A percentile compares a stretch with the other conserved stretches of the same genome.
These are phyloP conservation scores for Sporothrix mexicana DNA, from an alignment of 2,329 filamentous ascomycete genomes.

Conservation along the genomic window DNA sequence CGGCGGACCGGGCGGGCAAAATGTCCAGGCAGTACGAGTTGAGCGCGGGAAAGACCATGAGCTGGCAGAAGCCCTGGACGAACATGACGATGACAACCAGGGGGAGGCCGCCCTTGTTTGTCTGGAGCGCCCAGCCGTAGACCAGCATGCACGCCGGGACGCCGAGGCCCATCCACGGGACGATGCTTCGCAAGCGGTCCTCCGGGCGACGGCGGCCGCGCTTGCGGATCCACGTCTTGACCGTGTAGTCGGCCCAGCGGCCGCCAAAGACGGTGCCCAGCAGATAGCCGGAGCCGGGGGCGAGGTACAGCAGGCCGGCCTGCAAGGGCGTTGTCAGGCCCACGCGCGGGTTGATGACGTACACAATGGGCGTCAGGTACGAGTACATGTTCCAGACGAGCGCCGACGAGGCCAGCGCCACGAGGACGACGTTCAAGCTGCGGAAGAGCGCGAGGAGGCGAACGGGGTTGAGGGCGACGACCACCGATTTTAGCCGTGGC, in stretches of 20 bases:
- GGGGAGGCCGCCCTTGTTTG: slow-evolving; percentile 26
- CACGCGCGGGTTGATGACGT: slow-evolving; percentile 73
- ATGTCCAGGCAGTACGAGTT: slow-evolving; percentile 55
- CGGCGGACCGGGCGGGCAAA: slow-evolving; percentile 70
- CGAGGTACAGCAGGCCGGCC: slow-evolving; percentile 71
- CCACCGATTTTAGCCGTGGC: slow-evolving; percentile 59
- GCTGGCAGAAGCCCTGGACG: slow-evolving; percentile 30
- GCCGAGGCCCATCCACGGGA: slow-evolving; percentile 63
- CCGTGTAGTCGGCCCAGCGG: slow-evolving; percentile 67
- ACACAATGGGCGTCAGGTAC: slow-evolving; percentile 68
- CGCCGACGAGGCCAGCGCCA: slow-evolving; percentile 53
- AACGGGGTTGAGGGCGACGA: slow-evolving; percentile 61
- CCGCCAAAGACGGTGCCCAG: slow-evolving; percentile 70
- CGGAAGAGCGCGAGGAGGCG: slow-evolving; percentile 62
- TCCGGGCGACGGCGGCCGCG: slow-evolving; percentile 67
- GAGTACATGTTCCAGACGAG: slow-evolving; percentile 21
- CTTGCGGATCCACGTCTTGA: slow-evolving; percentile 64
- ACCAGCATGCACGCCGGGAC: slow-evolving; percentile 33
- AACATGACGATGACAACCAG: slow-evolving; percentile 31
- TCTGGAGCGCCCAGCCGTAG: slow-evolving; percentile 30
- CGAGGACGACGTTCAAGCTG: slow-evolving; percentile 67
- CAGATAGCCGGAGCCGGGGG: slow-evolving; percentile 70
- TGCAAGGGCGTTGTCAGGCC: slow-evolving; percentile 65
- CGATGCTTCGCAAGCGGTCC: slow-evolving; percentile 67
- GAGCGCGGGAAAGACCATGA: slow-evolving; percentile 29